Evolutionary conservation across 2,329 filamentous ascomycete genomes (phyloP).

Genomic region (Xylaria sp.): DNA sequence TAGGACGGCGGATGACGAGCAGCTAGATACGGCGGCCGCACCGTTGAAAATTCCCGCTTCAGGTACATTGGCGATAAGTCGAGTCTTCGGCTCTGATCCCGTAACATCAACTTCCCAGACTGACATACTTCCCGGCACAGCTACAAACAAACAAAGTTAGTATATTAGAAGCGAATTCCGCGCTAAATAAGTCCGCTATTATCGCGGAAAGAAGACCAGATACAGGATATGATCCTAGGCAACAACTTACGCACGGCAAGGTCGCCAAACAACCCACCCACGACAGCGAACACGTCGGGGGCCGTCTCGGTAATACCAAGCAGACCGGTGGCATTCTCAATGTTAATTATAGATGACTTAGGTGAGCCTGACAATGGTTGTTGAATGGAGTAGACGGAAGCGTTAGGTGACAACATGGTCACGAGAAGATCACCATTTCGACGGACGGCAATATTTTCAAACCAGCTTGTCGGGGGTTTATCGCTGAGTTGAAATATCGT

Average conservation of each 20-base stretch:
- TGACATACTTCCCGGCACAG: constrained; percentile 18
- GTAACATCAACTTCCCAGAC: constrained; percentile 31
- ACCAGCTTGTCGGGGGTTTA: constrained; percentile 17
- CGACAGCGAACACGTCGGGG: constrained; percentile 31
- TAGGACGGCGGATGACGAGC: constrained; percentile 16
- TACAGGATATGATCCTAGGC: background rate
- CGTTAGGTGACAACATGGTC: constrained; percentile 30
- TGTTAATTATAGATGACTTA: constrained; percentile 24
- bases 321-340: constrained; percentile 23
- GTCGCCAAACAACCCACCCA: constrained; percentile 14
- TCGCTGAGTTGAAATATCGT: constrained; percentile 31
- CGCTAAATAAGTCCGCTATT: background rate
- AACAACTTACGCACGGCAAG: constrained; percentile 26
- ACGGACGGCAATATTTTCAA: constrained; percentile 33
- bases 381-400: constrained; percentile 26
- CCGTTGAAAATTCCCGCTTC: constrained; percentile 32
- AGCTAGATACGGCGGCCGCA: background rate
- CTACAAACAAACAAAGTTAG: constrained; percentile 12
- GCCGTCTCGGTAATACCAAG: constrained; percentile 29
- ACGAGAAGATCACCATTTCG: constrained; percentile 34
- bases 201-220: too few species aligned
- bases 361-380: constrained; percentile 27
- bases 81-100: constrained; percentile 19
- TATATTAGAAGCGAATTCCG: background rate
- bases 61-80: constrained; percentile 21